Conservation (phyloP, 441 rosid species). For the Populus hybrid region DNA sequence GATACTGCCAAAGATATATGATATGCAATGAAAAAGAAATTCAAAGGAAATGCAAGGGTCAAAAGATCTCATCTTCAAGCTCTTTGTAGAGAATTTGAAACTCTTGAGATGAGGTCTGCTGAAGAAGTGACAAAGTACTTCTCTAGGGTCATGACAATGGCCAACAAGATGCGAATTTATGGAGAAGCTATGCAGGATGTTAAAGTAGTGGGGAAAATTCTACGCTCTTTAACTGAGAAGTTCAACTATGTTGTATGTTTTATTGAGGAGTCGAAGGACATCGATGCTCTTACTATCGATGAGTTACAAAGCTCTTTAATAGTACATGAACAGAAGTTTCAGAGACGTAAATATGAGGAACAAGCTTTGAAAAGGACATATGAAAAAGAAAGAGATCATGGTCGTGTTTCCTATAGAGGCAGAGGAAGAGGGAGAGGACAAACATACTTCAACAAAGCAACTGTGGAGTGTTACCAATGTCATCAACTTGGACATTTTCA, state of each 20-base stretch:
- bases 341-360: background rate
- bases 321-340: background rate
- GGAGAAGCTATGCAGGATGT: slow-evolving; percentile 7
- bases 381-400: background rate
- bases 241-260: slow-evolving; percentile 9
- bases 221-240: background rate
- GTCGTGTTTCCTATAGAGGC: background rate
- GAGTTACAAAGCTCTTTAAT: background rate
- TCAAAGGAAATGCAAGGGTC: too few relatives aligned
- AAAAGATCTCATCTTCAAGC: too few relatives aligned
- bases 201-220: background rate
- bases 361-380: background rate
- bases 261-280: slow-evolving; percentile 10
- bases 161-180: background rate
- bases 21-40: too few relatives aligned
- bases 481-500: slow-evolving; percentile 12
- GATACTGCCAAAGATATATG: too few relatives aligned
- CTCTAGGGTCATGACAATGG: too few relatives aligned
- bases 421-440: slow-evolving; percentile 6
- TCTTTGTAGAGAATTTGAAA: too few relatives aligned
- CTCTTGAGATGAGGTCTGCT: too few relatives aligned
- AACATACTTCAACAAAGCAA: background rate
- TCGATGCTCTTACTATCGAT: slow-evolving; percentile 2
- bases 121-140: too few relatives aligned
- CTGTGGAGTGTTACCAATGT: background rate